A percentile compares a stretch with the other conserved stretches of the same genome.
Conservation (phyloP, 192 early-diverging fungal genomes). For the Coemansia sp. region DNA sequence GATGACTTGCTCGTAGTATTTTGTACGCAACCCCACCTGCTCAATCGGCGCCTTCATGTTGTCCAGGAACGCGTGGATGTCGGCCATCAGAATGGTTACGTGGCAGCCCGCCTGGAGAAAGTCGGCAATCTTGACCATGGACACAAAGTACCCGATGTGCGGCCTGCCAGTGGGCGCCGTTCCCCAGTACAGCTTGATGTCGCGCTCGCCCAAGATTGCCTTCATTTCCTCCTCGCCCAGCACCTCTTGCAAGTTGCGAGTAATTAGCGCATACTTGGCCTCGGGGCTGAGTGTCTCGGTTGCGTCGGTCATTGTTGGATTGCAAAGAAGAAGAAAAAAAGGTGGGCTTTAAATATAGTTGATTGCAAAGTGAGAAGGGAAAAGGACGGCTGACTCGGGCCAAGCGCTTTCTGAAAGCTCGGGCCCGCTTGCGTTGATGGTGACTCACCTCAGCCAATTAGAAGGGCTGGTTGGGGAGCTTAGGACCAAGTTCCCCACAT, state of each 20-base stretch:
- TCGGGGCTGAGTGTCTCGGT: constrained; percentile 39
- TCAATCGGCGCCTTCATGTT: constrained; percentile 98
- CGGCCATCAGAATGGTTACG: constrained; percentile 90
- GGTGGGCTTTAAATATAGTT: no score
- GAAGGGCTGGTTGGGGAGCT: not conserved
- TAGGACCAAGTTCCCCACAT: not conserved
- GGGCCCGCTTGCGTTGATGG: not conserved
- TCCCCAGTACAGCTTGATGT: constrained; percentile 96
- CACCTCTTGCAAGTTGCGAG: constrained; percentile 92
- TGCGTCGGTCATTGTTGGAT: constrained; percentile 22
- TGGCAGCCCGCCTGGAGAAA: constrained; percentile 90
- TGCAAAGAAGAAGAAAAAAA: no score
- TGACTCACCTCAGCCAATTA: not conserved
- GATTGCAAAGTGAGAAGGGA: no score
- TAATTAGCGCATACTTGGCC: constrained; percentile 83
- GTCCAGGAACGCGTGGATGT: constrained; percentile 98
- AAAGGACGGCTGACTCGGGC: not conserved
- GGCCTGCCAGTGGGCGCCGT: constrained; percentile 96
- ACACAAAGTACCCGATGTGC: constrained; percentile 97
- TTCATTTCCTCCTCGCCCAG: constrained; percentile 89
- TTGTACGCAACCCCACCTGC: constrained; percentile 81
- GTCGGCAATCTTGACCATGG: constrained; percentile 98
- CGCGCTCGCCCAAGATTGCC: constrained; percentile 82
- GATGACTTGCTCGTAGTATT: constrained; percentile 93
- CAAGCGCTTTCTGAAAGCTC: not conserved